Percentiles rank a stretch among this genome's conserved stretches.
These are phyloP conservation scores for Dichotomopilus funicola DNA, from an alignment of 2,329 filamentous ascomycete genomes.

Conservation along the genomic window DNA sequence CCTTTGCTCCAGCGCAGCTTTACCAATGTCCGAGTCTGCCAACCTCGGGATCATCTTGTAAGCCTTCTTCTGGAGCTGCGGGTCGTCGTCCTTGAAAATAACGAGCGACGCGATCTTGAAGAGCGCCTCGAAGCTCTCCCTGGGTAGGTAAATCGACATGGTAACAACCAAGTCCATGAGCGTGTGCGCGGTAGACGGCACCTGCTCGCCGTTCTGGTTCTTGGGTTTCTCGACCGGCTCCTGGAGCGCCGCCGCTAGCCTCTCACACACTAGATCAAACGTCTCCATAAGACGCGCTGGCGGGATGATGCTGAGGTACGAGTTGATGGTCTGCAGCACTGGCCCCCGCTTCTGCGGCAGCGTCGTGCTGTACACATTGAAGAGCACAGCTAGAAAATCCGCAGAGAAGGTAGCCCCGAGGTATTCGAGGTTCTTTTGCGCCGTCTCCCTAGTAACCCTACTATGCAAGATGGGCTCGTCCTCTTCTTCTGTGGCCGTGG, in stretches of 20 bases:
- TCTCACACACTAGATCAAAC: constrained; percentile 77
- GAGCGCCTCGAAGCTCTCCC: constrained; percentile 74
- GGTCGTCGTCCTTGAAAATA: constrained; percentile 73
- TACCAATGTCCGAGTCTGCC: constrained; percentile 71
- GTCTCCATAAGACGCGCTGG: constrained; percentile 74
- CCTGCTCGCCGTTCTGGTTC: constrained; percentile 58
- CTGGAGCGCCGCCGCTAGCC: constrained; percentile 68
- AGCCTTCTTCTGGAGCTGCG: constrained; percentile 96
- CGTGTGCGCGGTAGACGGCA: constrained; percentile 90
- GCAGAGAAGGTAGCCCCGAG: constrained; percentile 65
- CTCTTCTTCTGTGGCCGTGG: constrained; percentile 56
- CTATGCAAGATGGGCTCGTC: constrained; percentile 72
- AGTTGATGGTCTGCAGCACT: constrained; percentile 90
- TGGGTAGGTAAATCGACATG: constrained; percentile 86
- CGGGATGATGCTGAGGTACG: constrained; percentile 84
- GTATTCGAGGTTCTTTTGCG: constrained; percentile 74
- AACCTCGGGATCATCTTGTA: constrained; percentile 96
- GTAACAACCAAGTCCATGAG: constrained; percentile 96
- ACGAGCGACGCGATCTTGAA: constrained; percentile 83
- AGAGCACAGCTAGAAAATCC: constrained; percentile 92
- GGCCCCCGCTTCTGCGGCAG: constrained; percentile 85
- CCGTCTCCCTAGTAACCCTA: constrained; percentile 66
- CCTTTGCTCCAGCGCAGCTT: constrained; percentile 67
- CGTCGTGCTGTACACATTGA: constrained; percentile 97
- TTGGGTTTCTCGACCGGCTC: constrained; percentile 44